phyloP scores from a whole-genome alignment of 2,329 filamentous ascomycete species.

The Aspergillus fijiensis region DNA sequence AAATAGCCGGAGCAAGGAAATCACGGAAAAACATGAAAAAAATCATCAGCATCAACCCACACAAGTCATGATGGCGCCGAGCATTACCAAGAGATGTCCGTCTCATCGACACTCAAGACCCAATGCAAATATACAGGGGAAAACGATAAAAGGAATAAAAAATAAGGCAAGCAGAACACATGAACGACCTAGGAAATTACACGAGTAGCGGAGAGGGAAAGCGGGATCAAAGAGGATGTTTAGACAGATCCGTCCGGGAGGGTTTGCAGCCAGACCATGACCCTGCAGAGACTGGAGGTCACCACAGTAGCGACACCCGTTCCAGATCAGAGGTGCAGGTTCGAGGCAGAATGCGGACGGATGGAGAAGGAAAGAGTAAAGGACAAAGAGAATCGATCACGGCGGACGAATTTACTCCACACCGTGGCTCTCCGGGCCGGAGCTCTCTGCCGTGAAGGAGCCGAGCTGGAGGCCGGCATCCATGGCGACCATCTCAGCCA shows the following conservation, averaged over 20 bases:
- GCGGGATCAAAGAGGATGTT: slow-evolving; percentile 6
- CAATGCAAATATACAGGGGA: slow-evolving; percentile 37
- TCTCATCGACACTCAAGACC: slow-evolving; percentile 28
- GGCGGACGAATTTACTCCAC: slow-evolving; percentile 34
- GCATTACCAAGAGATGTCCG: slow-evolving; percentile 32
- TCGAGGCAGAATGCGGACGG: slow-evolving; percentile 15
- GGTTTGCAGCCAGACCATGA: slow-evolving; percentile 22
- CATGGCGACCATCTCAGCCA: slow-evolving; percentile 96
- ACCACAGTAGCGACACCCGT: slow-evolving; percentile 13
- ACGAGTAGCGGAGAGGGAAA: slow-evolving; percentile 28
- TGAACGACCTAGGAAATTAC: slow-evolving; percentile 1
- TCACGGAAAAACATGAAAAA: slow-evolving; percentile 10
- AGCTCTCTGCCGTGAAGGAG: slow-evolving; percentile 38
- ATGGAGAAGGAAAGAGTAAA: slow-evolving; percentile 15
- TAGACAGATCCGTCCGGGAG: slow-evolving; percentile 12
- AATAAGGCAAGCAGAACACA: not conserved
- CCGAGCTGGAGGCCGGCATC: slow-evolving; percentile 71
- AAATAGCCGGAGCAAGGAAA: slow-evolving; percentile 10
- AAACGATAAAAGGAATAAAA: slow-evolving; percentile 11
- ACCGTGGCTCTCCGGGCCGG: slow-evolving; percentile 35
- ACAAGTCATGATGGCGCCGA: slow-evolving; percentile 28
- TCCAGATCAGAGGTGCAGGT: slow-evolving; percentile 17
- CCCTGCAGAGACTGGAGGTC: slow-evolving; percentile 24
- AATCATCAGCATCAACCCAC: slow-evolving; percentile 16
- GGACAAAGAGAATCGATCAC: slow-evolving; percentile 14